These are phyloP conservation scores for Aspergillus pseudotamarii DNA, from an alignment of 2,329 filamentous ascomycete species.

Conservation along the genomic window DNA sequence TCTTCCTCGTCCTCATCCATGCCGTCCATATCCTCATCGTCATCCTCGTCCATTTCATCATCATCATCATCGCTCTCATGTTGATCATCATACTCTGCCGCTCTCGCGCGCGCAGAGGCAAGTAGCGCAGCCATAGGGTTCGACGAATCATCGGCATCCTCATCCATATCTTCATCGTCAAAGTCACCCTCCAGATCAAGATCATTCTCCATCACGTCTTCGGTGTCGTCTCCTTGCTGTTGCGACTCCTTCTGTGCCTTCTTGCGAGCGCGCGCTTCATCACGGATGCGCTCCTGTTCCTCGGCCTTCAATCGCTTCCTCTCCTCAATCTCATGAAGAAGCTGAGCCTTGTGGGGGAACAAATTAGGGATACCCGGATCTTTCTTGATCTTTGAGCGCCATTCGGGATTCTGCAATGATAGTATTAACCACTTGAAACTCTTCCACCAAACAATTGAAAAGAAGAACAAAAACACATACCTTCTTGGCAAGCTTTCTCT, in stretches of 20 bases:
- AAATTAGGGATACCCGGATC: conserved; percentile 96
- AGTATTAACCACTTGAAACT: conserved; percentile 11
- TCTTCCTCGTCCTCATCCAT: conserved; percentile 59
- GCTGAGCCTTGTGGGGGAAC: conserved; percentile 96
- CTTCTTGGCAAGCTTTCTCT: conserved; percentile 85
- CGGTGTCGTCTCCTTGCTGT: conserved; percentile 40
- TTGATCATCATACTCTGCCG: conserved; percentile 39
- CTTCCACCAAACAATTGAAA: not conserved
- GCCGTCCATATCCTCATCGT: conserved; percentile 61
- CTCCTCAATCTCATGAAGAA: conserved; percentile 93
- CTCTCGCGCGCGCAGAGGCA: conserved; percentile 45
- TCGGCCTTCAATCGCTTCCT: conserved; percentile 78
- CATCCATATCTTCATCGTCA: conserved; percentile 53
- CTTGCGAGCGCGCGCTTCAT: conserved; percentile 58
- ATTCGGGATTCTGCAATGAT: conserved; percentile 77
- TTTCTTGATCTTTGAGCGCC: conserved; percentile 93
- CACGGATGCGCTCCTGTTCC: conserved; percentile 69
- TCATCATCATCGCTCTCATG: conserved; percentile 45
- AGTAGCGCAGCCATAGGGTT: conserved; percentile 51
- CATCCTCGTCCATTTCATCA: conserved; percentile 51
- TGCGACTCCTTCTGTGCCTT: conserved; percentile 41
- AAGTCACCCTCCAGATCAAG: conserved; percentile 53
- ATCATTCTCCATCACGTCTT: conserved; percentile 49
- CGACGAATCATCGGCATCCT: conserved; percentile 51
- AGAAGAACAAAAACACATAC: conserved; percentile 36